phyloP scores from a whole-genome alignment of 2,329 filamentous ascomycete species.

The Colletotrichum coccodes region DNA sequence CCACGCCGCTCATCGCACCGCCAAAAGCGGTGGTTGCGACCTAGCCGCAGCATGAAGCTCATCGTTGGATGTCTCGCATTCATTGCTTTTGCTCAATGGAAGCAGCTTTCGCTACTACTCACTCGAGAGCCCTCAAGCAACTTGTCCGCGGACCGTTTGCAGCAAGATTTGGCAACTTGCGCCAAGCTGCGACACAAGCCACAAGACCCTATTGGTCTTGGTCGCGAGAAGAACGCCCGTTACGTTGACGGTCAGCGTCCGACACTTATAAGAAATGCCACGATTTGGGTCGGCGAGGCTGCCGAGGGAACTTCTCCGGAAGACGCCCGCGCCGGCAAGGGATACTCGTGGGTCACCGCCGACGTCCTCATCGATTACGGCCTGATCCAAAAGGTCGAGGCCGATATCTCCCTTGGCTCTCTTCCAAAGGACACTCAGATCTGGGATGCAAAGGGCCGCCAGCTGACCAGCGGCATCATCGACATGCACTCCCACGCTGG shows the following conservation, averaged over 20 bases:
- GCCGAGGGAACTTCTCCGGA: slow-evolving; percentile 58
- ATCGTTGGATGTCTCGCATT: slow-evolving; percentile 60
- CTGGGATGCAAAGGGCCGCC: slow-evolving; percentile 69
- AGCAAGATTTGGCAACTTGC: slow-evolving; percentile 65
- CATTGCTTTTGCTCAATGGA: slow-evolving; percentile 61
- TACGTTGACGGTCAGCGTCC: slow-evolving; percentile 68
- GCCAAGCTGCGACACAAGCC: slow-evolving; percentile 64
- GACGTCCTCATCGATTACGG: slow-evolving; percentile 71
- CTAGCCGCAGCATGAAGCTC: slow-evolving; percentile 34
- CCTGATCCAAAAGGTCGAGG: slow-evolving; percentile 65
- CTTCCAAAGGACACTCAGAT: slow-evolving; percentile 60
- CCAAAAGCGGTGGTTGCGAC: slow-evolving; percentile 19
- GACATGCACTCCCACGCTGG: slow-evolving; percentile 79
- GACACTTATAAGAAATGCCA: slow-evolving; percentile 73
- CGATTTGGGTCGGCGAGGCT: slow-evolving; percentile 74
- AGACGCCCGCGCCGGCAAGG: slow-evolving; percentile 66
- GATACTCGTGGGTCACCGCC: slow-evolving; percentile 68
- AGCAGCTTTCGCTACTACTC: slow-evolving; percentile 43
- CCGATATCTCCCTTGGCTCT: slow-evolving; percentile 50
- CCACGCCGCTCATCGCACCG: slow-evolving; percentile 8
- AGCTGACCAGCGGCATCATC: slow-evolving; percentile 73
- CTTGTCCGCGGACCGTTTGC: slow-evolving; percentile 63
- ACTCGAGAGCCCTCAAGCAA: slow-evolving; percentile 35
- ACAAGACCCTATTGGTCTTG: slow-evolving; percentile 63
- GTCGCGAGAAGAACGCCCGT: slow-evolving; percentile 69